Evolutionary conservation across 768 basidiomycete species (phyloP), one percentile per base, ranked within the genome.

Genomic region (Trametes elegans): DNA sequence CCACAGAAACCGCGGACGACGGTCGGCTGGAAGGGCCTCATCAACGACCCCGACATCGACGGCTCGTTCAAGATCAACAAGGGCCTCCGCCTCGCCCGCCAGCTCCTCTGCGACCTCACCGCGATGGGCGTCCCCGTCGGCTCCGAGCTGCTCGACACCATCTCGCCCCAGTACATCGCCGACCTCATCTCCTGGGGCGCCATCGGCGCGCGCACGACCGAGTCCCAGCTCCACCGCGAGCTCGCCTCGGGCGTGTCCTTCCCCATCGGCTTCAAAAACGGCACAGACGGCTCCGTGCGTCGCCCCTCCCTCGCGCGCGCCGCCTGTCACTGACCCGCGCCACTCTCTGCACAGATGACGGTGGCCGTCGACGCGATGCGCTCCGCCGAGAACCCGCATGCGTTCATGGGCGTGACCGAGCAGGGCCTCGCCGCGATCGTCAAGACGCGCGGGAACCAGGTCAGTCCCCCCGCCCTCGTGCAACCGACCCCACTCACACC

Each of bases 191-290:
- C 87, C 49, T 96, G 93, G 93, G 93, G 93, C 36, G 93, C 96
- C 7, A 98, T 99, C 60, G 96, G 97, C 23, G 97, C 97, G 1
- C 82, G 97, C 49, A 98, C 97, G 1, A 99, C 97, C 32, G 97
- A 99, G 71, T 92, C 90, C 3, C 96, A 98, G 72, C 84, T 99
- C 7, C 97, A 98, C 67, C 87, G 97, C 55, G 97, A 98, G 71
- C 87, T 98, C 40, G 94, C 93, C 5, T 93, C 90, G 3, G 96
- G 95, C 66, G 87, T 91, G 23, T 97, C 95, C 47, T 98, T 97
- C 86, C 95, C 97, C 19, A 93, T 98, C 60, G 92, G 93, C 8
- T 99, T 99, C 85, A 99, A 99, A 74, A 99, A 99, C 69, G 96
- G 97, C 49, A 99, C 97, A 3, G 96, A 98, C 70, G 97, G 97